Evolutionary conservation across 2,329 filamentous ascomycete genomes (phyloP).

Genomic region (Zasmidium citrigriseum): DNA sequence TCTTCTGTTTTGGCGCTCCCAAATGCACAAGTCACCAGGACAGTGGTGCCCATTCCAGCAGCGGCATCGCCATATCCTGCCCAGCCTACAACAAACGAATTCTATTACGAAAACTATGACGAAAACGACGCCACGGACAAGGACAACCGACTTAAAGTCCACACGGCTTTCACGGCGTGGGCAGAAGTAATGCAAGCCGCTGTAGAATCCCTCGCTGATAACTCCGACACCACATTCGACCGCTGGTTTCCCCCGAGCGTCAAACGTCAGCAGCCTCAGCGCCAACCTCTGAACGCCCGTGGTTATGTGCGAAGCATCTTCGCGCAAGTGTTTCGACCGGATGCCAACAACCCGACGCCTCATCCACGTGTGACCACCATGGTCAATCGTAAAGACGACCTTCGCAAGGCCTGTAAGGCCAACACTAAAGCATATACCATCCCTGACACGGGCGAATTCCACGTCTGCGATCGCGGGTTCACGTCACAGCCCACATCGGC

Average conservation of each 20-base stretch:
- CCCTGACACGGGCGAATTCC: not conserved
- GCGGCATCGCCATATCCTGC: slow-evolving; percentile 4
- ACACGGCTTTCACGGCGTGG: slow-evolving; percentile 5
- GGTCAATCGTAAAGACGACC: not conserved
- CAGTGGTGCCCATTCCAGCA: not conserved
- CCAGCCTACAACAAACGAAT: slow-evolving; percentile 6
- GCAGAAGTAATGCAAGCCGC: not conserved
- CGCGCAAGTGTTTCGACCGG: not conserved
- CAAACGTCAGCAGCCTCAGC: not conserved
- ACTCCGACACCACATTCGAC: not conserved
- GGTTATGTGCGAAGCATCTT: slow-evolving; percentile 1
- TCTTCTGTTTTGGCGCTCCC: too few species aligned
- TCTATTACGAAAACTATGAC: slow-evolving; percentile 5
- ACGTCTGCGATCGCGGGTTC: not conserved
- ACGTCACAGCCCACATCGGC: not conserved
- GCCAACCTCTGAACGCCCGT: slow-evolving; percentile 1
- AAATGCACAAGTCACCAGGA: too few species aligned
- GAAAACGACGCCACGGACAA: slow-evolving; percentile 1
- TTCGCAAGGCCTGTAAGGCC: not conserved
- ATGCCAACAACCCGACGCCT: not conserved
- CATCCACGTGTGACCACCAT: not conserved
- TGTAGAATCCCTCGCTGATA: too few species aligned
- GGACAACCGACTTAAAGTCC: not conserved
- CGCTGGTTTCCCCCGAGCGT: not conserved
- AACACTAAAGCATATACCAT: not conserved